Base-by-base conservation (phyloP, 148 eudicot species). In the Nepenthes gracilis region DNA sequence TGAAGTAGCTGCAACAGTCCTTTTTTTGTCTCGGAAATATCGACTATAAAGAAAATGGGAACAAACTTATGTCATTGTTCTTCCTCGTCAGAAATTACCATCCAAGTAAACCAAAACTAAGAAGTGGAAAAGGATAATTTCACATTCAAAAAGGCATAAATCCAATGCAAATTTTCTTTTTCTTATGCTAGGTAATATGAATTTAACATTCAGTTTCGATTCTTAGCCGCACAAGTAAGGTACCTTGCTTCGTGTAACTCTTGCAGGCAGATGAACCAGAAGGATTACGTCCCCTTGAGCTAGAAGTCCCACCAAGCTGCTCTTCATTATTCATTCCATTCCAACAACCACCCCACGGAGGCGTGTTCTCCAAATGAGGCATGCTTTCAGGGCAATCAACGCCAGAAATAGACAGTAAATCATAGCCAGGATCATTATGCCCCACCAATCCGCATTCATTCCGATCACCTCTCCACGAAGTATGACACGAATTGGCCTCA, bases 201-300 rank as follows among this genome's bases (percentile, higher is more conserved):
- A 23, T 23, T 23, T 23, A 23, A 23, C 5, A n/a, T 40, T 40
- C 45, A 52, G 32, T 50, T 50, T 12, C 11, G 4, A 10, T 11
- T n/a, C 14, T 52, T n/a, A 52, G 15, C 12, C 8, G 55, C 45
- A 3, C 6, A 36, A 61, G 64, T 15, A 35, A 55, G 32, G 43
- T 85, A 90, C 97, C 97, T 84, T 78, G 78, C 52, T 67, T 72
- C 36, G 65, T 45, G 58, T 76, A 66, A 63, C 69, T 64, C 63
- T 45, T 72, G 73, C 64, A 63, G 52, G 51, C 67, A 60, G 47
- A 55, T 54, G 77, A 54, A 71, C 59, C 74, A 67, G 74, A 65
- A 55, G 40, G 37, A 48, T 69, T 75, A 14, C 52, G 61, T 49
- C 73, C 82, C 67, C 72, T 77, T 1, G 76, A 36, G 47, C 67